These are phyloP conservation scores for Gastrolobium bilobum DNA, from an alignment of 306 rosid species.

Conservation along the genomic window DNA sequence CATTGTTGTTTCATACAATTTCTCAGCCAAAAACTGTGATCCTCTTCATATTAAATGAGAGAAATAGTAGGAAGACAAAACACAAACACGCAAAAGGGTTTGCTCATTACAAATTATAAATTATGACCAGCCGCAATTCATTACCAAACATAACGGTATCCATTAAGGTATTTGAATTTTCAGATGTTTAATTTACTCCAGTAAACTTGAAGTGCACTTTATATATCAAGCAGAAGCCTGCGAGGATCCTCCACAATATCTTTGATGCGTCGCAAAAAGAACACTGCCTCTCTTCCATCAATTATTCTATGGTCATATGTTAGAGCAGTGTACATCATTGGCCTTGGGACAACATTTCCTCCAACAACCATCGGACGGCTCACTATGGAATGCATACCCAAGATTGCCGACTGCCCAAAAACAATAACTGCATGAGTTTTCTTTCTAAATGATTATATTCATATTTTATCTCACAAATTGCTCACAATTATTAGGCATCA, in stretches of 20 bases:
- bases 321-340: constrained; percentile 83
- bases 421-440: constrained; percentile 25
- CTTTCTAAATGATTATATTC: background rate
- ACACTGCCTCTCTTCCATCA: constrained; percentile 95
- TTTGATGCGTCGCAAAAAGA: constrained; percentile 82
- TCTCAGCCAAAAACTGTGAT: constrained; percentile 40
- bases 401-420: constrained; percentile 78
- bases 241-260: constrained; percentile 82
- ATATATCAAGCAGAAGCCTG: constrained; percentile 82
- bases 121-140: constrained; percentile 51
- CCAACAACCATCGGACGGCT: constrained; percentile 78
- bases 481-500: constrained; percentile 4
- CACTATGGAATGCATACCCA: constrained; percentile 94
- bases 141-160: constrained; percentile 41
- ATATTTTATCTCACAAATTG: constrained; percentile 7
- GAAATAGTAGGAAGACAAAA: constrained; percentile 36
- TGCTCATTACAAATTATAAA: constrained; percentile 48
- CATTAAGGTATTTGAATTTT: constrained; percentile 50
- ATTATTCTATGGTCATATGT: constrained; percentile 88
- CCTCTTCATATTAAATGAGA: constrained; percentile 47
- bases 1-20: constrained; percentile 9
- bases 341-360: constrained; percentile 74
- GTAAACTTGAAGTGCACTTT: constrained; percentile 37
- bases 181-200: constrained; percentile 42
- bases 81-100: constrained; percentile 36